phyloP scores from a whole-genome alignment of 192 early-diverging fungal genomes.

The Backusella westeae region DNA sequence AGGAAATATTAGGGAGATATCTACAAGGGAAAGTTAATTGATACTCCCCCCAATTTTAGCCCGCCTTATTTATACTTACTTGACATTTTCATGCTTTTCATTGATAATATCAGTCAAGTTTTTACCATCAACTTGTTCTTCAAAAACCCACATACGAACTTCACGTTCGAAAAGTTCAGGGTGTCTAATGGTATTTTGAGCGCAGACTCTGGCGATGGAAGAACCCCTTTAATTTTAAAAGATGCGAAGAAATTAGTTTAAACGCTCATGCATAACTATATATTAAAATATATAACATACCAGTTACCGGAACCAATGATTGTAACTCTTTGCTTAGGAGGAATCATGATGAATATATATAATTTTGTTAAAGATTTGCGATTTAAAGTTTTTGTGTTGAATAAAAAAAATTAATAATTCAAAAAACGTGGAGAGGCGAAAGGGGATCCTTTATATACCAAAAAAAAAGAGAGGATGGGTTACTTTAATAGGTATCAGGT shows the following conservation, averaged over 20 bases:
- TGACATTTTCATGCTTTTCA: constrained; percentile 86
- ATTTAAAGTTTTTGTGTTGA: not conserved
- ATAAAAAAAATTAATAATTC: not conserved
- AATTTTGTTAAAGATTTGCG: not conserved
- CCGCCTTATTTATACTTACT: constrained; percentile 35
- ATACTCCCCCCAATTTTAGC: not conserved
- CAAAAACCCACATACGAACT: constrained; percentile 94
- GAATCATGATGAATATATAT: not conserved
- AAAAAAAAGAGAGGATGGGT: not conserved
- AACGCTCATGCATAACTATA: not conserved
- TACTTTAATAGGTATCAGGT: not conserved
- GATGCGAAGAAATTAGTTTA: not conserved
- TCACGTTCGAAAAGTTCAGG: constrained; percentile 64
- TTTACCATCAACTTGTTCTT: constrained; percentile 79
- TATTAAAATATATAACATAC: constrained; percentile 43
- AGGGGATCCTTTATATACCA: not conserved
- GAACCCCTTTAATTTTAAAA: constrained; percentile 67
- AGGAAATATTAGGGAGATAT: constrained; percentile 79
- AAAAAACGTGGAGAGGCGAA: not conserved
- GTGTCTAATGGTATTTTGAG: constrained; percentile 67
- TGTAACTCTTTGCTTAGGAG: constrained; percentile 66
- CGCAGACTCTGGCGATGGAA: constrained; percentile 87
- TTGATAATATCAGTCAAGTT: constrained; percentile 94
- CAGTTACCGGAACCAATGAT: constrained; percentile 95
- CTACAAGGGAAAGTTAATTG: constrained; percentile 6